These are phyloP conservation scores for Golubevia pallescens DNA, from an alignment of 1,284 basidiomycete species.

Conservation along the genomic window DNA sequence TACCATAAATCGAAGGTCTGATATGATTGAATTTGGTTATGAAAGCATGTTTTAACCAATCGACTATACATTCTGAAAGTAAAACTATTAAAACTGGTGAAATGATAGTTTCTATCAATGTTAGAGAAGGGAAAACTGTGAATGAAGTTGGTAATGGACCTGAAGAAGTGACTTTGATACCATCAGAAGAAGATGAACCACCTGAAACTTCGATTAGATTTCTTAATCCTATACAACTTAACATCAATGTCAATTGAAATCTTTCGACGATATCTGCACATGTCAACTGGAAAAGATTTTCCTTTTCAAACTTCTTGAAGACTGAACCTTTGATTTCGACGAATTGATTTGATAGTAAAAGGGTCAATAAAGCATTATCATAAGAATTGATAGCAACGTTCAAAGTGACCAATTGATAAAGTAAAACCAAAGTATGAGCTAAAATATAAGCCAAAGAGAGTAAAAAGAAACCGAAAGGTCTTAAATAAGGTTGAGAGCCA, in stretches of 20 bases:
- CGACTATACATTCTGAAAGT: conserved; percentile 90
- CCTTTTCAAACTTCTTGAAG: conserved; percentile 99
- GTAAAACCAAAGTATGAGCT: conserved; percentile 87
- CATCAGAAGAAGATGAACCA: conserved; percentile 68
- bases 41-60: conserved; percentile 99
- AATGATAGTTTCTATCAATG: conserved; percentile 81
- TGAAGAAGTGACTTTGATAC: conserved; percentile 68
- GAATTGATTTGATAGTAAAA: conserved; percentile 97
- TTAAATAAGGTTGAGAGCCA: conserved; percentile 68
- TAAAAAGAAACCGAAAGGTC: conserved; percentile 83
- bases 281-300: conserved; percentile 98
- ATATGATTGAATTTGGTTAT: conserved; percentile 86
- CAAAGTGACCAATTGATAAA: conserved; percentile 92
- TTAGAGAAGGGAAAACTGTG: conserved; percentile 64
- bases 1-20: conserved; percentile 89
- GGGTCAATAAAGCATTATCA: conserved; percentile 90
- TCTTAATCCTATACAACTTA: conserved; percentile 86
- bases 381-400: conserved; percentile 99
- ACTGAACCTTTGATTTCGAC: conserved; percentile 99
- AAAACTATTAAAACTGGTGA: conserved; percentile 91
- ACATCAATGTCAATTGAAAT: conserved; percentile 90
- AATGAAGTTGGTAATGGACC: conserved; percentile 69
- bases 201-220: conserved; percentile 95
- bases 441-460: conserved; percentile 80
- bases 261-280: conserved; percentile 89